Base-by-base conservation (phyloP, 1,139 yeast species). In the Hanseniaspora uvarum region DNA sequence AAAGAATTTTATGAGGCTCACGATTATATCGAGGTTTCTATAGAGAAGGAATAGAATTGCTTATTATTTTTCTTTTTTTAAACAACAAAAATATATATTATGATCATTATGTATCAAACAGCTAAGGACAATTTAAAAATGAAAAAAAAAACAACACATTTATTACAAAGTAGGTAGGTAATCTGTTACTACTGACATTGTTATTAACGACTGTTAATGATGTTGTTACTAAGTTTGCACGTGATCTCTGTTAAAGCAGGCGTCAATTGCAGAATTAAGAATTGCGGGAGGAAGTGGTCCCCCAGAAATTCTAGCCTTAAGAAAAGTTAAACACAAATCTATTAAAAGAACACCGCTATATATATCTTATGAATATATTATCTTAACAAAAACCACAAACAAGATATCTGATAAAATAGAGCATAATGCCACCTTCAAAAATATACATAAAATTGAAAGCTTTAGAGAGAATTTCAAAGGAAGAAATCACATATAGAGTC, bases 371-470 rank as follows among this genome's bases (percentile, higher is more conserved):
- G n/a, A 23, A 8, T 16, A 16, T 16, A 12, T 5, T 16, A 8
- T 12, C 7, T 28, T 2, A 18, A 5, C 21, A 31, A 11, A 7
- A 44, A 44, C 28, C 26, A 14, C 8, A 44, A 5, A 31, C 31
- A 21, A 6, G 7, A 19, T 6, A 23, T 12, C 14, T 7, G 8
- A n/a, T 31, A 5, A 5, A 31, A 31, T 3, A 31, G 14, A 31
- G 5, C n/a, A 30, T 12, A 52, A 87, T 86, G 89, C 77, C 89
- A 2, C 95, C 95, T 46, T 72, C 88, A 1, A 81, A 77, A 58
- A 68, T 86, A 54, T 86, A 84, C 61, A 86, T 88, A 68, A 87
- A 87, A 63, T 74, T 78, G 51, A 79, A 78, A 59, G 94, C 96
- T 3, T 72, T 88, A 53, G 77, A 77, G 59, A 75, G 96, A 58